These are phyloP conservation scores for Vicia faba DNA, from an alignment of 306 rosid species.

Conservation along the genomic window DNA sequence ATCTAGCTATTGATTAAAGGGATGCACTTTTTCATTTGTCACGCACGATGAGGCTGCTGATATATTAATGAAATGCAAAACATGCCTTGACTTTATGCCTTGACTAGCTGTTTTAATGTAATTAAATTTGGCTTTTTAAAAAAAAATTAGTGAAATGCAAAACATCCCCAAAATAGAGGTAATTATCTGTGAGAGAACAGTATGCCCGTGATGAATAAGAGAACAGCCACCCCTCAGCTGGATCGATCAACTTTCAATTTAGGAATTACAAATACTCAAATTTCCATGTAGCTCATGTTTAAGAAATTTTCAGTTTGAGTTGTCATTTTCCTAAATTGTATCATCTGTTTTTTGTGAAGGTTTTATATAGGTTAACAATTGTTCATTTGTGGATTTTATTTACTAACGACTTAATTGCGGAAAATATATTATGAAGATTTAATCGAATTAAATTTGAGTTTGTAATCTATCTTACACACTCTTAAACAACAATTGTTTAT, in stretches of 20 bases:
- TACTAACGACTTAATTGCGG: no score
- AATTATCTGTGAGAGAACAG: conserved; percentile 25
- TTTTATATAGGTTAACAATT: no score
- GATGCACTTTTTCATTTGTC: not conserved
- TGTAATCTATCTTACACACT: no score
- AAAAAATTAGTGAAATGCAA: not conserved
- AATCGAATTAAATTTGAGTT: no score
- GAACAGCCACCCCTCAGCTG: not conserved
- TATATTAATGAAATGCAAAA: not conserved
- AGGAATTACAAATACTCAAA: not conserved
- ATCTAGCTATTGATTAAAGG: not conserved
- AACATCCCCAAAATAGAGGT: not conserved
- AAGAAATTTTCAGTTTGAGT: not conserved
- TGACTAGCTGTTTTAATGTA: no score
- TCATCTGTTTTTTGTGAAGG: no score
- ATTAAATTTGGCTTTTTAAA: no score
- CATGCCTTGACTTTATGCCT: not conserved
- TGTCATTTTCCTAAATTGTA: not conserved
- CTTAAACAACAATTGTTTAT: no score
- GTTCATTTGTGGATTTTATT: no score
- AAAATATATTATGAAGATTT: no score
- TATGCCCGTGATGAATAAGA: conserved; percentile 49
- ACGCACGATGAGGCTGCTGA: not conserved
- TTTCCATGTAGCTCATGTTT: not conserved
- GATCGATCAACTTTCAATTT: not conserved